Evolutionary conservation across 2,329 filamentous ascomycete genomes (phyloP).

Genomic region (Hortaea werneckii): DNA sequence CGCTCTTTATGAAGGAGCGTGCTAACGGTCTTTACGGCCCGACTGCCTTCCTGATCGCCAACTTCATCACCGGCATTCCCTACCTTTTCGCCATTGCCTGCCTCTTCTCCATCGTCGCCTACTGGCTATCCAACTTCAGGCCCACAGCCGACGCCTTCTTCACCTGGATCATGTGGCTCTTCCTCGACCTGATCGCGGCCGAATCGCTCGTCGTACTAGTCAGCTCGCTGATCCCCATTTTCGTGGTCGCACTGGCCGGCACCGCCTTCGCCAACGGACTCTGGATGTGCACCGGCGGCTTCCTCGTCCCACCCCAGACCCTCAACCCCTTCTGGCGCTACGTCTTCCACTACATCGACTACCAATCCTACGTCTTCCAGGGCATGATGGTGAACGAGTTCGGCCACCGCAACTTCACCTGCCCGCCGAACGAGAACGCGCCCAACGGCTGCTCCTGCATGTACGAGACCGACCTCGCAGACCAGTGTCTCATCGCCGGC

Average conservation of each 20-base stretch:
- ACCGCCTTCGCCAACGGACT: conserved; percentile 80
- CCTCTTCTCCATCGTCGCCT: conserved; percentile 64
- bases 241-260: conserved; percentile 68
- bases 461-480: conserved; percentile 53
- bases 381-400: conserved; percentile 95
- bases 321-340: conserved; percentile 81
- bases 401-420: conserved; percentile 50
- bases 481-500: conserved; percentile 60
- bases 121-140: conserved; percentile 72
- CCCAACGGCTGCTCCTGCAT: conserved; percentile 53
- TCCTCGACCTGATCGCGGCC: conserved; percentile 71
- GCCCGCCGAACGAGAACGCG: conserved; percentile 31
- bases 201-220: conserved; percentile 74
- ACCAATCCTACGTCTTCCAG: conserved; percentile 76
- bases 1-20: conserved; percentile 64
- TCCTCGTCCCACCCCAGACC: conserved; percentile 61
- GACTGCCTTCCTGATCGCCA: conserved; percentile 61
- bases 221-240: conserved; percentile 62
- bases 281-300: conserved; percentile 81
- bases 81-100: conserved; percentile 70
- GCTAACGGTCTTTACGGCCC: conserved; percentile 74
- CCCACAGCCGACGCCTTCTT: conserved; percentile 58
- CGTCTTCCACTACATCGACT: conserved; percentile 81
- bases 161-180: conserved; percentile 73
- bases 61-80: conserved; percentile 72